Evolutionary conservation across 805 yeast genomes (phyloP), one percentile per base, ranked within the genome.

Genomic region (Wickerhamiella australiensis): DNA sequence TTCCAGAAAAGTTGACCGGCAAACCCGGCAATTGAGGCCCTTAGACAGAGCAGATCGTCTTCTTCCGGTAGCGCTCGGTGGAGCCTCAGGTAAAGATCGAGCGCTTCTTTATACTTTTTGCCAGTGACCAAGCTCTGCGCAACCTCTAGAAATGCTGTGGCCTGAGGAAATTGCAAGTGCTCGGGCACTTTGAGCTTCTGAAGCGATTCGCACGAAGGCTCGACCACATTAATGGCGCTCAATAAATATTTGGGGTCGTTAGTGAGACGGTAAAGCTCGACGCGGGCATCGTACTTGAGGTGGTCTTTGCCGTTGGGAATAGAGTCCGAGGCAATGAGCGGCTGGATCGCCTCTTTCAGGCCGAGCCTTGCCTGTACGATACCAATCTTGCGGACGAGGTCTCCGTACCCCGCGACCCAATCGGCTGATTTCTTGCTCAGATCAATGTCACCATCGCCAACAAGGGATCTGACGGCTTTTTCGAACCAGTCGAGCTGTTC

Each of bases 341-440:
- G 61, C 27, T 52, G 60, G 5, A 47, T 31, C 3, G 63, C 61
- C 15, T 53, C 59, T 11, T 51, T 59, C 15, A 33, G 33, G n/a
- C 50, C 49, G 8, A 50, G 18, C 4, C 52, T 56, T 20, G 53
- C 47, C 43, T 54, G 47, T 11, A 58, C 56, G n/a, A 62, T 44
- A 0, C 66, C 68, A 25, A 59, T 48, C 15, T 62, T 52, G 15
- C 63, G 58, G 46, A 61, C 51, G 13, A 62, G 43, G 48, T 65
- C 68, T 4, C 62, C 57, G 50, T 65, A 65, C 4, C 66, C 67
- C 1, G 60, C 54, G 8, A 65, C 57, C 68, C 68, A 65, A 33
- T 50, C 52, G 17, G 46, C 51, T 15, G 57, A 51, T 47, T 63
- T 60, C 6, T 48, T 46, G 11, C 38, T 29, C 21, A 63, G 47